These are phyloP conservation scores for Hura crepitans DNA, from an alignment of 441 rosid genomes.

Conservation along the genomic window DNA sequence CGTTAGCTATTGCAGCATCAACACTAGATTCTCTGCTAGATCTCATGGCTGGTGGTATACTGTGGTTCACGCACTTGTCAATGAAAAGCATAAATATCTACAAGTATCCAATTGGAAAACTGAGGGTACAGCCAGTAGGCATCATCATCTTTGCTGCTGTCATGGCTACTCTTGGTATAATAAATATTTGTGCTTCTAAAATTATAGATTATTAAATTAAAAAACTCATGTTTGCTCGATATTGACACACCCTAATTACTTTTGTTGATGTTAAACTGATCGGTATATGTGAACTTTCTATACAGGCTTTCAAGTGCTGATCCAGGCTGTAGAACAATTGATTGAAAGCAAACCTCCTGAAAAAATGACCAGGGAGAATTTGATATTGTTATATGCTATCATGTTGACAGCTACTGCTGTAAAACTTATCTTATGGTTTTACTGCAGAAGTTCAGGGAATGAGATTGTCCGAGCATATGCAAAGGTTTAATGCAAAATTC, in stretches of 20 bases:
- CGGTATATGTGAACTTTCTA: no score
- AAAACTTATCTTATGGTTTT: conserved; percentile 73
- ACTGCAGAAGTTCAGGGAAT: conserved; percentile 67
- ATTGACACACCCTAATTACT: no score
- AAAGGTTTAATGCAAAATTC: conserved; percentile 39
- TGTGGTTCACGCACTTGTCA: conserved; percentile 81
- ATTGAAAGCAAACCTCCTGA: conserved; percentile 38
- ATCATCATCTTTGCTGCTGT: conserved; percentile 79
- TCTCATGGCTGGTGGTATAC: conserved; percentile 90
- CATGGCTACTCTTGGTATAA: conserved; percentile 90
- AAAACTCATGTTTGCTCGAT: no score
- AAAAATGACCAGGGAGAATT: conserved; percentile 41
- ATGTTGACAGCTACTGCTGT: conserved; percentile 68
- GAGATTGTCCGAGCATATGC: conserved; percentile 88
- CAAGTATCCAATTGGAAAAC: conserved; percentile 82
- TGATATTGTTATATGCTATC: conserved; percentile 61
- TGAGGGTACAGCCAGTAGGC: conserved; percentile 91
- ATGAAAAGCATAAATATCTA: conserved; percentile 80
- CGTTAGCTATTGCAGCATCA: conserved; percentile 88
- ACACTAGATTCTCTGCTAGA: conserved; percentile 87
- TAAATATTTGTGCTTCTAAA: background rate
- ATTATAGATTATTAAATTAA: background rate
- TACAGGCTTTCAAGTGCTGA: conserved; percentile 71
- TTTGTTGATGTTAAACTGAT: no score
- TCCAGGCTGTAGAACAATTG: conserved; percentile 61